These are phyloP conservation scores for Ceratocystis lukuohia DNA, from an alignment of 2,329 filamentous ascomycete species.

Conservation along the genomic window DNA sequence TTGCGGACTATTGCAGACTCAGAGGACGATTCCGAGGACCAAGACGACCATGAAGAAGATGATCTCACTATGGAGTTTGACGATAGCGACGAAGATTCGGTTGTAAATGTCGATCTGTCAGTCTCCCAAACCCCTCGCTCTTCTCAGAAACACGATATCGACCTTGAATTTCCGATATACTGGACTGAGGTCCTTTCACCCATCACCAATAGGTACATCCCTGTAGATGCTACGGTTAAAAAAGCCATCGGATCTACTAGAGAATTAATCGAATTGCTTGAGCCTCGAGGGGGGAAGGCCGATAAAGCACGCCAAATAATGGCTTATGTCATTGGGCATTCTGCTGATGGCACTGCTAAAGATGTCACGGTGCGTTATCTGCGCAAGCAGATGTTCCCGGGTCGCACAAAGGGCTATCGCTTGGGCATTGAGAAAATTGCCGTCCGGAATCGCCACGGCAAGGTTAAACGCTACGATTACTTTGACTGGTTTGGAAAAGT, in stretches of 20 bases:
- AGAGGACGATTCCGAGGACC: background rate
- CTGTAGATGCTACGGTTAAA: conserved; percentile 64
- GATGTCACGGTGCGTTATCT: conserved; percentile 90
- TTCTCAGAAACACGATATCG: conserved; percentile 50
- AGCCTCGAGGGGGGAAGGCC: conserved; percentile 69
- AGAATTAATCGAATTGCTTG: conserved; percentile 60
- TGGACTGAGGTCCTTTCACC: conserved; percentile 87
- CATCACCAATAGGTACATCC: conserved; percentile 61
- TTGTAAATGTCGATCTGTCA: conserved; percentile 25
- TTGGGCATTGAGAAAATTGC: conserved; percentile 69
- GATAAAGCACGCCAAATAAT: conserved; percentile 82
- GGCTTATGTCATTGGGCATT: conserved; percentile 75
- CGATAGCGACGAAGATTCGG: conserved; percentile 47
- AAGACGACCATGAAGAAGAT: conserved; percentile 20
- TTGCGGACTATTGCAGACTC: conserved; percentile 5
- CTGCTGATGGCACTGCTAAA: conserved; percentile 75
- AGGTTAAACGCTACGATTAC: conserved; percentile 60
- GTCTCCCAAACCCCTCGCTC: conserved; percentile 23
- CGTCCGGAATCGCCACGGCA: conserved; percentile 63
- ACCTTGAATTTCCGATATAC: conserved; percentile 74
- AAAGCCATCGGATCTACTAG: conserved; percentile 56
- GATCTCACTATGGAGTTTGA: conserved; percentile 28
- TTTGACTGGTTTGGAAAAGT: conserved; percentile 81
- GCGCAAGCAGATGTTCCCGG: conserved; percentile 66
- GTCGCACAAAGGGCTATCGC: conserved; percentile 75